Evolutionary conservation across 306 rosid genomes (phyloP).

Genomic region (Mimosa pudica): DNA sequence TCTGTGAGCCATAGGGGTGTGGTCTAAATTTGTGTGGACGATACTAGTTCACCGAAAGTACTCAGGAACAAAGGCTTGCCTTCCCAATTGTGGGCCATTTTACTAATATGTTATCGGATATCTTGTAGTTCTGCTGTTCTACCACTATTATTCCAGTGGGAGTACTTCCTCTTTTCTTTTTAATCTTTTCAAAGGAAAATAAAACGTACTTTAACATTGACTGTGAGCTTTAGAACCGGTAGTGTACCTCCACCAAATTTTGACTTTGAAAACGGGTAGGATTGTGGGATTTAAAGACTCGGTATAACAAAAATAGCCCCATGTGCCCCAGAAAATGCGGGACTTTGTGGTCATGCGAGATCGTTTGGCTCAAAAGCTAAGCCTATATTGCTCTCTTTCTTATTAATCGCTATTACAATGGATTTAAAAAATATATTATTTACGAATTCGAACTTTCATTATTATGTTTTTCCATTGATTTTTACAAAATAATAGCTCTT

Average conservation of each 20-base stretch:
- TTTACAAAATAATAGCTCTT: not conserved
- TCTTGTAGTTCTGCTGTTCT: not conserved
- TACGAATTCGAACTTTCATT: not conserved
- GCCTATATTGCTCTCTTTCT: not conserved
- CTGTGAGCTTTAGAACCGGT: not conserved
- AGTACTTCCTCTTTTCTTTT: not conserved
- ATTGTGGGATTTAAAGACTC: not conserved
- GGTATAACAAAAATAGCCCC: too few species aligned
- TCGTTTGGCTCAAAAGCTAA: not conserved
- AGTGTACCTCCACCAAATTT: not conserved
- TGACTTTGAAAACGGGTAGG: not conserved
- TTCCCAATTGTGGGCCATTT: not conserved
- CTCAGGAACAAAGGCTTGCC: not conserved
- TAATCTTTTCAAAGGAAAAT: not conserved
- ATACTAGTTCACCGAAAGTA: not conserved
- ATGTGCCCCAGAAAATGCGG: not conserved
- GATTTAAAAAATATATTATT: not conserved
- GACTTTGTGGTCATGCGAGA: not conserved
- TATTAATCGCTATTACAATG: not conserved
- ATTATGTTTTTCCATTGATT: not conserved
- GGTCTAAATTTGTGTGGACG: not conserved
- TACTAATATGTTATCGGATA: not conserved
- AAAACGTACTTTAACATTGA: not conserved
- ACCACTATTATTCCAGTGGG: not conserved
- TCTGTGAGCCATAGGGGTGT: not conserved